Evolutionary conservation across 805 yeast genomes (phyloP), one percentile per base, ranked within the genome.

Genomic region (Teunomyces kruisii): DNA sequence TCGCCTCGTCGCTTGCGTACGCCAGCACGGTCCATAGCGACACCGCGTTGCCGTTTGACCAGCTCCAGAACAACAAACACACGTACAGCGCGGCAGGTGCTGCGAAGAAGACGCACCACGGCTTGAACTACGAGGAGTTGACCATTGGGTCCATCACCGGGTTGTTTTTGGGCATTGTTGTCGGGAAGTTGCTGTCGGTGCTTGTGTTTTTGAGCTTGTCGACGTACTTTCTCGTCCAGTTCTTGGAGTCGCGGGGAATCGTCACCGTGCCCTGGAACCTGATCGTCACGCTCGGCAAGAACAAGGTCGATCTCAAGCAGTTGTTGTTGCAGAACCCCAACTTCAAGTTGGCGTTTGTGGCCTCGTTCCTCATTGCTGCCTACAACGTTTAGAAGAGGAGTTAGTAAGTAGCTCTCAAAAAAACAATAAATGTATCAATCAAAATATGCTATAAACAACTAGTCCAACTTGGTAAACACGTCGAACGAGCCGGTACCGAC

Each of bases 401-500:
- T n/a, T n/a, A n/a, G n/a, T n/a, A n/a, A n/a, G n/a, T n/a, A n/a
- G n/a, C 28, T 6, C 15, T 14, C 13, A 17, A 6, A 29, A 35
- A 9, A 35, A 17, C 14, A 35, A 35, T 7, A 35, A 12, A n/a
- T 16, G 14, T n/a, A 35, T 16, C 7, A 33, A 33, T 33, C 15
- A 16, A 33, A 33, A 33, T n/a, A 35, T 35, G 38, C 22, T 19
- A 19, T 19, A 19, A 19, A 19, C 22, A 19, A 19, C 38, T 35
- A 35, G 17, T 76, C 75, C 77, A 77, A 72, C 46, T 65, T 67
- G 13, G 83, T 72, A 62, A 79, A 68, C 44, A 94, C 77, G 63
- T 94, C 99, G 64, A 94, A 95, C 33, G 94, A 79, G 50, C 99
- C 99, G 7, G 99, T 94, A 65, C 99, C 99, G 44, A 90, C 96